Conservation (phyloP, 345 rosid genomes). For the Odontarrhena argentea region DNA sequence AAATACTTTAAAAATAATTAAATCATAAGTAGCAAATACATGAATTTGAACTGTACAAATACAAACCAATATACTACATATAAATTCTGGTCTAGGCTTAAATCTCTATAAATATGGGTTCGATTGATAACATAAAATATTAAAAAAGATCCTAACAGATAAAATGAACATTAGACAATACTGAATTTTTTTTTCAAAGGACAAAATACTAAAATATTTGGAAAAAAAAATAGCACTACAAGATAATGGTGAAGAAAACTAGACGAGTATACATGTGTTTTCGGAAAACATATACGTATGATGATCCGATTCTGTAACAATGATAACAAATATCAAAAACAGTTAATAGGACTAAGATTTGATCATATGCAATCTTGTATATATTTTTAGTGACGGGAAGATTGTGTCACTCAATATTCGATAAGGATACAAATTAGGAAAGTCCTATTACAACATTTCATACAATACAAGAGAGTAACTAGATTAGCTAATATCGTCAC, state of each 20-base stretch:
- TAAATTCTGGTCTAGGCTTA: too few relatives aligned
- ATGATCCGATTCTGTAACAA: not conserved
- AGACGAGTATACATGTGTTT: not conserved
- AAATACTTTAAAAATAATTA: too few relatives aligned
- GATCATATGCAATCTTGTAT: not conserved
- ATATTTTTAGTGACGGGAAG: not conserved
- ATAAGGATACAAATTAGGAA: slow-evolving; percentile 12
- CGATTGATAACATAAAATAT: too few relatives aligned
- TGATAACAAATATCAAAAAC: not conserved
- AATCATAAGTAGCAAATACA: too few relatives aligned
- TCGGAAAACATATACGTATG: slow-evolving; percentile 2
- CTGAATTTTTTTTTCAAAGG: too few relatives aligned
- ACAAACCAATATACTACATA: too few relatives aligned
- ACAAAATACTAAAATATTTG: too few relatives aligned
- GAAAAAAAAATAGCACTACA: too few relatives aligned
- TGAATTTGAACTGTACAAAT: too few relatives aligned
- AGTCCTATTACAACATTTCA: not conserved
- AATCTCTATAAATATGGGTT: too few relatives aligned
- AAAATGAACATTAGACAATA: too few relatives aligned
- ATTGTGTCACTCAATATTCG: slow-evolving; percentile 15
- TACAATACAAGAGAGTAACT: not conserved
- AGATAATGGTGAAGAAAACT: not conserved
- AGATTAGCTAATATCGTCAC: slow-evolving; percentile 12
- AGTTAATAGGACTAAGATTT: not conserved
- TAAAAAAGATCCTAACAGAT: too few relatives aligned